Conservation (phyloP, 352 stramenopile genomes). For the Phytopythium oedochilum region DNA sequence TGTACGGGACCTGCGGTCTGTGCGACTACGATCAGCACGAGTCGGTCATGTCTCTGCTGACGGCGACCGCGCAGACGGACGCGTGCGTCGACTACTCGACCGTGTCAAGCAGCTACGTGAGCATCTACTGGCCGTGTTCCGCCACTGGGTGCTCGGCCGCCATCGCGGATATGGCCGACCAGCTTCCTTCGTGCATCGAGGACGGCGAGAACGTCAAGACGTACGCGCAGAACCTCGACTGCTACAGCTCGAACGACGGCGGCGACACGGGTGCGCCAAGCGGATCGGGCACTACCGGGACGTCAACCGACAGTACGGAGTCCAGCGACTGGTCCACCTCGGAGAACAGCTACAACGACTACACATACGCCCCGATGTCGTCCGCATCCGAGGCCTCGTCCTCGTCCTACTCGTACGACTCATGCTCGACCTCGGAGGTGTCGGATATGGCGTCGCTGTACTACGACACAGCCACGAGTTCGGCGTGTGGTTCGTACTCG, state of each 20-base stretch:
- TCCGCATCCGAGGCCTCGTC: background rate
- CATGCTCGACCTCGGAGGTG: slow-evolving; percentile 7
- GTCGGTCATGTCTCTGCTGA: slow-evolving; percentile 1
- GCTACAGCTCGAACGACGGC: background rate
- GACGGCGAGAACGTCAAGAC: slow-evolving; percentile 4
- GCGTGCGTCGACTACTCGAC: slow-evolving; percentile 10
- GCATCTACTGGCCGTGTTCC: slow-evolving; percentile 15
- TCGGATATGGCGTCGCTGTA: slow-evolving; percentile 11
- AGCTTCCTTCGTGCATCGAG: slow-evolving; percentile 16
- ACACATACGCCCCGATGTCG: background rate
- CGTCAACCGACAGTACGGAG: background rate
- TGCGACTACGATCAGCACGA: slow-evolving; percentile 1
- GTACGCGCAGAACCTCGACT: background rate
- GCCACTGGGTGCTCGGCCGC: slow-evolving; percentile 11
- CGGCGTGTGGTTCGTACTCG: slow-evolving; percentile 15
- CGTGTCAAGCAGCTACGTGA: slow-evolving; percentile 10
- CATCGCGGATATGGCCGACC: slow-evolving; percentile 9
- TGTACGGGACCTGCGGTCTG: background rate
- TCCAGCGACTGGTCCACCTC: background rate
- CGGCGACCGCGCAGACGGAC: slow-evolving; percentile 5
- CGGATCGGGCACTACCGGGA: background rate
- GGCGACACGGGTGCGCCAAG: background rate
- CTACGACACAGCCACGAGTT: slow-evolving; percentile 14
- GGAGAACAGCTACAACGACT: background rate
- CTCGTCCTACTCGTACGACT: background rate